These are phyloP conservation scores for Cornus controversa DNA, from an alignment of 148 eudicot species.

Conservation along the genomic window DNA sequence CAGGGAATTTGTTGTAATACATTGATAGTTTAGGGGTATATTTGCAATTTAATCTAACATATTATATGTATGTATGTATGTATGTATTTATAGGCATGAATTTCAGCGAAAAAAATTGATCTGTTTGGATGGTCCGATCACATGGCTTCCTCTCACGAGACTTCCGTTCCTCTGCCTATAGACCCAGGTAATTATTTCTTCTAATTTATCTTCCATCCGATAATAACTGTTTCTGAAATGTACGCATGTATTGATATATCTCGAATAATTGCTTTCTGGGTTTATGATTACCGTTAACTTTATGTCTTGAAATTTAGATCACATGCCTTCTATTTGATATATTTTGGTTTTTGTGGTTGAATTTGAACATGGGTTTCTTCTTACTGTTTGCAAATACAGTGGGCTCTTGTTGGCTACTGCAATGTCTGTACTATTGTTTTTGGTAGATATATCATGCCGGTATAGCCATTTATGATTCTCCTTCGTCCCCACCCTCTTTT, in stretches of 20 bases:
- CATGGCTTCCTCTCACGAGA: constrained; percentile 54
- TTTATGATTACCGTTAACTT: background rate
- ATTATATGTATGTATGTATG: too few species aligned
- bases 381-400: background rate
- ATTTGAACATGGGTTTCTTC: background rate
- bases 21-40: too few species aligned
- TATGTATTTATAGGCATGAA: background rate
- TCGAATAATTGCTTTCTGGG: background rate
- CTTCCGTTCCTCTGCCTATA: constrained; percentile 43
- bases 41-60: too few species aligned
- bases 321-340: background rate
- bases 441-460: background rate
- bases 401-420: constrained; percentile 1
- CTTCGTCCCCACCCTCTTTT: background rate
- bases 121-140: constrained; percentile 52
- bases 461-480: background rate
- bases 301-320: background rate
- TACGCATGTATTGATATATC: background rate
- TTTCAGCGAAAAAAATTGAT: constrained; percentile 14
- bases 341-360: background rate
- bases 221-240: background rate
- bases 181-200: constrained; percentile 38
- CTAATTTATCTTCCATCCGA: background rate
- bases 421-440: background rate
- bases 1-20: too few species aligned